Evolutionary conservation across 192 early-diverging fungal genomes (phyloP), one percentile per base, ranked within the genome.

Genomic region (Nowakowskiella sp.): DNA sequence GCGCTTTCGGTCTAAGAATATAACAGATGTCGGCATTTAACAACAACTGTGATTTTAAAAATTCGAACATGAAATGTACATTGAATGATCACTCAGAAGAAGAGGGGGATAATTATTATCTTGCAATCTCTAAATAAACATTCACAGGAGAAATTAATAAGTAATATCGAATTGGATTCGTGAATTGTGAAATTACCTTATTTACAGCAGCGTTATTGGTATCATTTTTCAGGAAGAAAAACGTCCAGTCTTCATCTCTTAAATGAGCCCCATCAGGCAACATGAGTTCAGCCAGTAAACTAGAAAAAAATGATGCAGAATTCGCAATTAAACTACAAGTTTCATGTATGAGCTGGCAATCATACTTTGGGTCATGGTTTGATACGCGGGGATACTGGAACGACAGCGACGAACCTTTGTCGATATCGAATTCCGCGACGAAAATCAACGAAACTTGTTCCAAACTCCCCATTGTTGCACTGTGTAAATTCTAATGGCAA

Each of bases 341-440:
- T 44, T 50, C 1, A 23, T 3, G 16, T 16, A 45, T 13, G 2
- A 65, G 5, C 10, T 55, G 8, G 10, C 44, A 25, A 10, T 26
- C 31, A 1, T 72, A 88, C 85, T 85, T 81, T 68, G 85, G 83
- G 72, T 95, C 88, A 5, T 84, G 85, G 7, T 86, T 85, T 4
- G 88, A 90, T 21, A 82, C 68, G 28, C 58, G 65, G 24, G 92
- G 92, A 57, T 92, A 94, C 68, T 95, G 90, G 67, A 90, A 85
- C 29, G 85, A 77, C 44, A 95, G 70, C 2, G 81, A 79, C 1
- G 92, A 84, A 16, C 92, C 92, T 52, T 84, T 86, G 72, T 95
- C 92, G 55, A 95, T 93, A 63, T 95, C 90, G 55, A 95, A 95
- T 64, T 95, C 92, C 58, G 92, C 92, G 19, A 92, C 71, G 25